A percentile compares a stretch with the other conserved stretches of the same genome.
These are phyloP conservation scores for Rhamnella rubrinervis DNA, from an alignment of 331 rosid species.

Conservation along the genomic window DNA sequence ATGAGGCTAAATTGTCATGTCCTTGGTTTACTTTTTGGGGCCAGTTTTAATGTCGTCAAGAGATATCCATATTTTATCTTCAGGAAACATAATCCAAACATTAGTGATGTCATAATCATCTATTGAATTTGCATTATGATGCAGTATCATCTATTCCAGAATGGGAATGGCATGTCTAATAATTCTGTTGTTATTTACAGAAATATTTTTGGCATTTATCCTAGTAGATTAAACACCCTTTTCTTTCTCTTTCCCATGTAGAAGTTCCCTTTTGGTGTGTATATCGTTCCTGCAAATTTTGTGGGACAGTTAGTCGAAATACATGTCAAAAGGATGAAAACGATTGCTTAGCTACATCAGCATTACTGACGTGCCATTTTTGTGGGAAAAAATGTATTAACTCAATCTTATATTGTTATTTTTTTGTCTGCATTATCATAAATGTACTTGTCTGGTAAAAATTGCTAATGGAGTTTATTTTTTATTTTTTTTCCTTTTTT, in stretches of 20 bases:
- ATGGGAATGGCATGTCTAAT: constrained; percentile 9
- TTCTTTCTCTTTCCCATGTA: constrained; percentile 36
- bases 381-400: constrained; percentile 83
- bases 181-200: background rate
- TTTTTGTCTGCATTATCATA: constrained; percentile 17
- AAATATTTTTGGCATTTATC: background rate
- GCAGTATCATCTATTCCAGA: constrained; percentile 16
- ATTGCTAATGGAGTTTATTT: constrained; percentile 6
- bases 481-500: background rate
- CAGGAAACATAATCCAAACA: background rate
- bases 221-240: constrained; percentile 2
- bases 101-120: constrained; percentile 5
- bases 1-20: background rate
- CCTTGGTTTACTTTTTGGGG: background rate
- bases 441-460: background rate
- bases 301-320: constrained; percentile 52
- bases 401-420: constrained; percentile 14
- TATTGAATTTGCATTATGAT: constrained; percentile 10
- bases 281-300: constrained; percentile 88
- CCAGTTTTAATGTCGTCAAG: constrained; percentile 4
- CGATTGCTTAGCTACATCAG: constrained; percentile 33
- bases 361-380: constrained; percentile 49
- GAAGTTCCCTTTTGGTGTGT: constrained; percentile 89
- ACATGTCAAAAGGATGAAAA: constrained; percentile 29
- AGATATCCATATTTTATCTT: constrained; percentile 9